Conservation (phyloP, 768 basidiomycete genomes). For the Amyloporia xantha region DNA sequence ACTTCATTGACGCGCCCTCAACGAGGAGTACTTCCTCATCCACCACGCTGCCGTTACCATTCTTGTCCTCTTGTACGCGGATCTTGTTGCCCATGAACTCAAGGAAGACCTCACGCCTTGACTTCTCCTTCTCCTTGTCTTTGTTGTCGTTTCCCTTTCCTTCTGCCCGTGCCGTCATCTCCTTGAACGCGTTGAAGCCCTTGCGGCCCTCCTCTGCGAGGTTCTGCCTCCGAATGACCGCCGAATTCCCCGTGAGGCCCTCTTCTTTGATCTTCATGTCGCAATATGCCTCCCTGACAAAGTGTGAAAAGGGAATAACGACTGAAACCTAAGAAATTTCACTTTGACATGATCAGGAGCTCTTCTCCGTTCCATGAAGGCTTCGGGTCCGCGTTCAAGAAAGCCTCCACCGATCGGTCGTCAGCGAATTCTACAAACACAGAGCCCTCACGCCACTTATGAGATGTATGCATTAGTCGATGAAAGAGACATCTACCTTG, state of each 20-base stretch:
- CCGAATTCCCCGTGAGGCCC: constrained; percentile 71
- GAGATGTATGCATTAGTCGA: no score
- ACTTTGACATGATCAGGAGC: constrained; percentile 87
- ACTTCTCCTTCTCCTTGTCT: constrained; percentile 22
- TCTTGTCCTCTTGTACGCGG: constrained; percentile 52
- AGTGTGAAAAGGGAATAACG: background rate
- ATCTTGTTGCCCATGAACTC: constrained; percentile 71
- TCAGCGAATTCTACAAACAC: constrained; percentile 90
- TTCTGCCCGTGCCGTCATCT: constrained; percentile 37
- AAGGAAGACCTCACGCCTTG: constrained; percentile 55
- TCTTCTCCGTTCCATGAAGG: constrained; percentile 74
- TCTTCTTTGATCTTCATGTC: constrained; percentile 97
- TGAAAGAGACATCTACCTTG: constrained; percentile 51
- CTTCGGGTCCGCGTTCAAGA: constrained; percentile 77
- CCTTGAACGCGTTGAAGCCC: constrained; percentile 79
- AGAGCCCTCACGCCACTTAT: constrained; percentile 51
- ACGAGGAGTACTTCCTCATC: constrained; percentile 37
- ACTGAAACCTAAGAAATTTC: constrained; percentile 18
- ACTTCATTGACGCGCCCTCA: constrained; percentile 41
- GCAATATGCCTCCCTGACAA: constrained; percentile 70
- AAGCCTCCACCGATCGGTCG: constrained; percentile 57
- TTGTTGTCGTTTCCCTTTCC: constrained; percentile 26
- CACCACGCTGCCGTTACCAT: constrained; percentile 35
- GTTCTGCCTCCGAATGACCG: constrained; percentile 48
- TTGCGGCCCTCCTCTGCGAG: constrained; percentile 38